Base-by-base conservation (phyloP, 2,329 filamentous ascomycete species). In the Monilinia fructicola region DNA sequence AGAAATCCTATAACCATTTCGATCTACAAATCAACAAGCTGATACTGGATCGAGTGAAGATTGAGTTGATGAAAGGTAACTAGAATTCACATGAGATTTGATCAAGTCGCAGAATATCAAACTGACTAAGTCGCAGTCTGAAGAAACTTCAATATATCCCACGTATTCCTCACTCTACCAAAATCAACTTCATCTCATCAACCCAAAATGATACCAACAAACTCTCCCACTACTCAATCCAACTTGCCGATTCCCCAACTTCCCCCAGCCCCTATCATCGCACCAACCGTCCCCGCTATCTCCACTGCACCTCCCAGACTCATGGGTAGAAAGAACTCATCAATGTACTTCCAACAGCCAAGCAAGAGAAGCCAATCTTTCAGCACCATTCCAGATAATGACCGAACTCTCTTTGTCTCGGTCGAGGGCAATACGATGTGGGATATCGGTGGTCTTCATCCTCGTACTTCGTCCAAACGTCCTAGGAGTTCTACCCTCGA, bases 261-360 rank as follows among this genome's bases (percentile, higher is more conserved):
- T 35, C 56, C 56, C 9, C 21, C 26, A 12, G 42, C 56, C 18
- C 56, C 44, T 10, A 12, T 48, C 28, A 48, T 60, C 28, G 9
- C 14, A 35, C 28, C 56, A 23, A 50, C 6, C 42, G 18, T 35
- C 18, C 16, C 40, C 40, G 6, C 11, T 1, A 28, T n/a, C 16
- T 26, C 28, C 14, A 16, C 7, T 11, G 12, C 21, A 21, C 42
- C 56, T n/a, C 16, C 28, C 21, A 46, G n/a, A 3, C 28, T 21
- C n/a, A 60, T 60, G 12, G 56, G 56, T 9, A 48, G 56, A 48
- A 60, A 60, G 4, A 10, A 21, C 28, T 60, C 56, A 31, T 60
- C 56, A 23, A 48, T 50, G 1, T 60, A 18, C 28, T 60, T 50
- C 44, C 26, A 26, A 5, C 56, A 60, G 11, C 56, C 56, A 5